Evolutionary conservation across 306 rosid genomes (phyloP).

Genomic region (Malus orientalis): DNA sequence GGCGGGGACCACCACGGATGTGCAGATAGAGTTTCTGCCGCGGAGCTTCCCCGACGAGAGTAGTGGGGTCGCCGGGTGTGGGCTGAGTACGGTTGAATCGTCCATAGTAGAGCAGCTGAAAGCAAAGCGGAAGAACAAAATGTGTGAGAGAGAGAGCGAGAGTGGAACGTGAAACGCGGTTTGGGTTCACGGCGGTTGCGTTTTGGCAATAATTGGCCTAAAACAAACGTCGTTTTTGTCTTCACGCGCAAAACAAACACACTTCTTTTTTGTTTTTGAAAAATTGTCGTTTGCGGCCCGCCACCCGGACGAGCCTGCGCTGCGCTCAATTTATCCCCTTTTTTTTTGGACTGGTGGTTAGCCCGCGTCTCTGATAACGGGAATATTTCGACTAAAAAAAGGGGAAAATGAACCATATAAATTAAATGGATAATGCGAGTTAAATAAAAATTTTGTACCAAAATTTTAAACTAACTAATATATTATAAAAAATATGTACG

Average conservation of each 20-base stretch:
- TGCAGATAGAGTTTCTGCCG: conserved; percentile 51
- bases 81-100: background rate
- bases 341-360: background rate
- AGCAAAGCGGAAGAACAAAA: background rate
- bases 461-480: too few species aligned
- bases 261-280: background rate
- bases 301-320: too few species aligned
- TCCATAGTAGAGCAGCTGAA: conserved; percentile 22
- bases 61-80: background rate
- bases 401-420: too few species aligned
- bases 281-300: background rate
- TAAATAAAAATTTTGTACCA: too few species aligned
- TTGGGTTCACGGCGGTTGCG: background rate
- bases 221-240: background rate
- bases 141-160: background rate
- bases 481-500: too few species aligned
- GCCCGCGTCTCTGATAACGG: background rate
- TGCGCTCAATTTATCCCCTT: background rate
- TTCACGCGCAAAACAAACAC: background rate
- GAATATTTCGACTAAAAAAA: background rate
- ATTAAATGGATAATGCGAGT: too few species aligned
- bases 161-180: too few species aligned
- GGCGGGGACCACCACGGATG: conserved; percentile 26
- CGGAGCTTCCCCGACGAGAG: conserved; percentile 14
- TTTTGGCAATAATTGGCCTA: background rate